Evolutionary conservation across 1,284 basidiomycete genomes (phyloP).

Genomic region (Microbotryum violaceum): DNA sequence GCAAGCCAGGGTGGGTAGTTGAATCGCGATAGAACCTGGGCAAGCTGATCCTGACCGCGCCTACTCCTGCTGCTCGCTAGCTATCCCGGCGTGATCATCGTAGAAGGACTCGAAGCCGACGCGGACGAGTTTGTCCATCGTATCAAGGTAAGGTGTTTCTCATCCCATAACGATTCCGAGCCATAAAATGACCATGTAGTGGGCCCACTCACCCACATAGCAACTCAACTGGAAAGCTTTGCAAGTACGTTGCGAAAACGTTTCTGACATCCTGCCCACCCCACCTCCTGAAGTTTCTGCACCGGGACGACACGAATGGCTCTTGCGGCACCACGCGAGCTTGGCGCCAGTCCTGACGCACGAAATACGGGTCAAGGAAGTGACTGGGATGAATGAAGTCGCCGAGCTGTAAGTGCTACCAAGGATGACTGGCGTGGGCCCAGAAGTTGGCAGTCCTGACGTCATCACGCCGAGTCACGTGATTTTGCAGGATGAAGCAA

Average conservation of each 20-base stretch:
- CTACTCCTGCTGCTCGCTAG: neutral
- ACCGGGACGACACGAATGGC: constrained; percentile 8
- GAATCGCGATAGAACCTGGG: too few relatives aligned
- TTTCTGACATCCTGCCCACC: neutral
- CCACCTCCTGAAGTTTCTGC: neutral
- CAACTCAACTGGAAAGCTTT: constrained; percentile 31
- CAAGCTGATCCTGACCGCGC: neutral
- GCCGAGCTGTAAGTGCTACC: constrained; percentile 19
- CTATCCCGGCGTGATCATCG: constrained; percentile 25
- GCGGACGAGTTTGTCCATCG: constrained; percentile 24
- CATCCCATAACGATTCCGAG: neutral
- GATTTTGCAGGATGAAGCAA: constrained; percentile 14
- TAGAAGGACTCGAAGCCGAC: constrained; percentile 14
- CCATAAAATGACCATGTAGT: neutral
- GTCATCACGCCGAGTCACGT: too few relatives aligned
- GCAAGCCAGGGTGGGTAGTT: constrained; percentile 21
- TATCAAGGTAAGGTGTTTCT: constrained; percentile 12
- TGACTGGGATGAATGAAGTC: constrained; percentile 23
- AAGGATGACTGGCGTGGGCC: too few relatives aligned
- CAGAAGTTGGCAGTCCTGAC: too few relatives aligned
- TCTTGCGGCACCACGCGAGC: constrained; percentile 4
- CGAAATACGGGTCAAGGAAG: constrained; percentile 20
- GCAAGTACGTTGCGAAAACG: constrained; percentile 25
- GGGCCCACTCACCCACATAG: neutral
- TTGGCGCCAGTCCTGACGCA: constrained; percentile 13